Conservation (phyloP, 768 basidiomycete genomes). For the Suillus variegatus region DNA sequence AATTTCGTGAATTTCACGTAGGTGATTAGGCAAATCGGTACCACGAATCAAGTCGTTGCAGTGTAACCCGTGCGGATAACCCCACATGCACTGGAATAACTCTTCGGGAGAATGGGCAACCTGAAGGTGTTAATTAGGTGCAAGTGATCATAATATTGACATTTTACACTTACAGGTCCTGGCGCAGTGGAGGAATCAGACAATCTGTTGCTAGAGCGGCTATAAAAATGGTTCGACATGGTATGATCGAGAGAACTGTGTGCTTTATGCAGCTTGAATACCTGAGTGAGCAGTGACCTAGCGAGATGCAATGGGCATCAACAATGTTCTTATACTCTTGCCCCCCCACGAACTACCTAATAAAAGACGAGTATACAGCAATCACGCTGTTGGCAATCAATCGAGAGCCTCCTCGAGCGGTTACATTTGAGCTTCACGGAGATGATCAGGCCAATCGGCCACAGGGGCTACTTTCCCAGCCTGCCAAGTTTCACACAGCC, state of each 20-base stretch:
- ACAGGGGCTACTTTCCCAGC: background rate
- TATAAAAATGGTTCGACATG: background rate
- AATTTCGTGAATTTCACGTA: background rate
- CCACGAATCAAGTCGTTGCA: background rate
- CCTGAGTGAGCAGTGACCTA: background rate
- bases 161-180: background rate
- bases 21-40: background rate
- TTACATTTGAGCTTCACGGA: background rate
- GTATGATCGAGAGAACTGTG: background rate
- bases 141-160: background rate
- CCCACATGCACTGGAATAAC: slow-evolving; percentile 1
- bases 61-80: background rate
- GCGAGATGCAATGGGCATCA: background rate
- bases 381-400: background rate
- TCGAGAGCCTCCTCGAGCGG: background rate
- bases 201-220: background rate
- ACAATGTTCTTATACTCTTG: background rate
- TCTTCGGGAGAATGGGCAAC: background rate
- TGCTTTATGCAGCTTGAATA: background rate
- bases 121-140: background rate
- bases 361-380: background rate
- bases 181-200: background rate
- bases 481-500: background rate
- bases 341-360: background rate
- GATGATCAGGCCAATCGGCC: background rate